These are phyloP conservation scores for Metschnikowia corniflorae DNA, from an alignment of 805 yeast species.

Conservation along the genomic window DNA sequence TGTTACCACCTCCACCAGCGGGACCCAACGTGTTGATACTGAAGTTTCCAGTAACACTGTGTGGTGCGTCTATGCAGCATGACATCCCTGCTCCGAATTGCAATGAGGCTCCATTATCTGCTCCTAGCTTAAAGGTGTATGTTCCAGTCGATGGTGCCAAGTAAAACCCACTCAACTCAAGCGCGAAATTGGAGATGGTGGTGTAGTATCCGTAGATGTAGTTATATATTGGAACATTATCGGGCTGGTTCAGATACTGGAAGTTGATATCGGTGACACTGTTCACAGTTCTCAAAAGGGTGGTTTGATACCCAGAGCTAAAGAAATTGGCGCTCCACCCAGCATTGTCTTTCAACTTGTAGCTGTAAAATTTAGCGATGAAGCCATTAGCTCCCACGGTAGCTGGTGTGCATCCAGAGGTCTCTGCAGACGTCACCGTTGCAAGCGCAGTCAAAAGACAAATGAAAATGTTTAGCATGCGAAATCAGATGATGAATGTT, in stretches of 20 bases:
- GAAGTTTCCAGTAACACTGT: conserved; percentile 10
- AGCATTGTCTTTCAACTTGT: background rate
- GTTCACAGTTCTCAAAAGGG: background rate
- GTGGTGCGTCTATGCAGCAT: conserved; percentile 13
- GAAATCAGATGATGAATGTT: no score
- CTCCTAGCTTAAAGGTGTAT: conserved; percentile 10
- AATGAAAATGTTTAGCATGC: background rate
- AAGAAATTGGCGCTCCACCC: conserved; percentile 9
- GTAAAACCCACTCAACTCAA: conserved; percentile 11
- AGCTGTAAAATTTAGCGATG: background rate
- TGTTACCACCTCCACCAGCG: conserved; percentile 7
- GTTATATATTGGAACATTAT: background rate
- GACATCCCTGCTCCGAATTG: conserved; percentile 11
- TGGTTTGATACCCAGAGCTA: conserved; percentile 3
- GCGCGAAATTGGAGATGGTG: background rate
- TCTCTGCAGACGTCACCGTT: background rate
- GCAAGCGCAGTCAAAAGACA: background rate
- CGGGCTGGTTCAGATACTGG: background rate
- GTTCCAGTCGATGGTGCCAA: conserved; percentile 9
- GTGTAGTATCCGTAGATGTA: background rate
- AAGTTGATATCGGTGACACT: conserved; percentile 8
- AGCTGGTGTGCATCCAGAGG: background rate
- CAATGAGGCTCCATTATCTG: conserved; percentile 16
- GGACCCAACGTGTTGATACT: conserved; percentile 9
- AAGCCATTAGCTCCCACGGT: background rate